These are phyloP conservation scores for Theobroma grandiflorum DNA, from an alignment of 441 rosid species.

Conservation along the genomic window DNA sequence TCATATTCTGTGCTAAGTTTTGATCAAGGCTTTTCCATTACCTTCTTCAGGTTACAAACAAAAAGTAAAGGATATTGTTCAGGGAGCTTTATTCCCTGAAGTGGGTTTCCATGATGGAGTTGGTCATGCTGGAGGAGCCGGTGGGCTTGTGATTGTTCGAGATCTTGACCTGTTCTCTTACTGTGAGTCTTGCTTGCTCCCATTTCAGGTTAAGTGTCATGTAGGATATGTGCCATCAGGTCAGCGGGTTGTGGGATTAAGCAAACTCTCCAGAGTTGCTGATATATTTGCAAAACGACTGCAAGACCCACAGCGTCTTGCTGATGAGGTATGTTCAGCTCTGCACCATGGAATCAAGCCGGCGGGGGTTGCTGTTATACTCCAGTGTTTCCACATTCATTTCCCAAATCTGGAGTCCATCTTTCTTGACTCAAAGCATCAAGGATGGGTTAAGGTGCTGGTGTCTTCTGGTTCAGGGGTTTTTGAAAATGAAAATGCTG, in stretches of 20 bases:
- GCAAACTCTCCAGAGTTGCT: slow-evolving; percentile 92
- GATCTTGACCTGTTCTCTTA: slow-evolving; percentile 91
- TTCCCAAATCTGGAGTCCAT: slow-evolving; percentile 68
- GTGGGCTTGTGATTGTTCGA: slow-evolving; percentile 90
- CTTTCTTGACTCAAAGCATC: slow-evolving; percentile 51
- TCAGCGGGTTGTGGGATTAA: slow-evolving; percentile 82
- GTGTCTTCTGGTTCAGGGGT: slow-evolving; percentile 82
- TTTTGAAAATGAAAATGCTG: slow-evolving; percentile 65
- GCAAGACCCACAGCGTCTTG: slow-evolving; percentile 88
- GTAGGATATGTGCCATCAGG: slow-evolving; percentile 89
- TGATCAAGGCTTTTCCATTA: background rate
- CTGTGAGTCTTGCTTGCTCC: slow-evolving; percentile 94
- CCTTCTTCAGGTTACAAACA: slow-evolving; percentile 70
- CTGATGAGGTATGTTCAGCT: slow-evolving; percentile 80
- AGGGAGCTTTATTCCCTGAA: slow-evolving; percentile 95
- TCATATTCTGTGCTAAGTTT: slow-evolving; percentile 16
- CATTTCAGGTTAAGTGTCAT: slow-evolving; percentile 88
- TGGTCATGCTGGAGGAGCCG: slow-evolving; percentile 92
- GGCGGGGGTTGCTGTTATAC: slow-evolving; percentile 87
- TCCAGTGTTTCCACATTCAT: slow-evolving; percentile 80
- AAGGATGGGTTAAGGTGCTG: slow-evolving; percentile 60
- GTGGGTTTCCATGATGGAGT: slow-evolving; percentile 72
- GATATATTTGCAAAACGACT: slow-evolving; percentile 89
- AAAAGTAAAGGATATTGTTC: slow-evolving; percentile 75
- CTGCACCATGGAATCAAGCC: slow-evolving; percentile 81